Evolutionary conservation across 116 monocot genomes (phyloP).

Genomic region (Papilionanthe hybrid): DNA sequence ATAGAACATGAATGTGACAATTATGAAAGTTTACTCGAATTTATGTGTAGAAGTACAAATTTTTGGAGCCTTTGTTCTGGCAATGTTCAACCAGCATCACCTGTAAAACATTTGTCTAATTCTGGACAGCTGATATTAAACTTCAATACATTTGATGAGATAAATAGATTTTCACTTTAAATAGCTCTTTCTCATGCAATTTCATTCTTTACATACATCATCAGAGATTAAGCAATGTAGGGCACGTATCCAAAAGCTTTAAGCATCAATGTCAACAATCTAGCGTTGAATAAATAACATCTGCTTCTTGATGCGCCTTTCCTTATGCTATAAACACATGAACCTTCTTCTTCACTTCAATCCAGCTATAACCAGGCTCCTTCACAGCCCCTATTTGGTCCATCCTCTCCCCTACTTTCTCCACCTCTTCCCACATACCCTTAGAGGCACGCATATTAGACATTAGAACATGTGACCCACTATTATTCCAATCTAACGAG

Average conservation of each 20-base stretch:
- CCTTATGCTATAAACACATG: constrained; percentile 36
- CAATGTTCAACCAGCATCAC: no score
- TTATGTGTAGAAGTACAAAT: no score
- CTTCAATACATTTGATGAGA: no score
- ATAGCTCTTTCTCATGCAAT: no score
- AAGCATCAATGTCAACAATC: constrained; percentile 18
- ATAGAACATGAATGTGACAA: no score
- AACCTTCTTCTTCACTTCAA: constrained; percentile 30
- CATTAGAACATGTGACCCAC: constrained; percentile 59
- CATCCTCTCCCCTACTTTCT: constrained; percentile 49
- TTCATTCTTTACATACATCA: no score
- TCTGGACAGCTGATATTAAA: no score
- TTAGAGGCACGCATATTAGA: constrained; percentile 74
- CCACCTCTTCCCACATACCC: constrained; percentile 57
- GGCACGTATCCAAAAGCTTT: constrained; percentile 16
- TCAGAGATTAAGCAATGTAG: not conserved
- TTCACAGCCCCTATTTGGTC: constrained; percentile 32
- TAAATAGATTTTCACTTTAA: no score
- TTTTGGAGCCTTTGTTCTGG: no score
- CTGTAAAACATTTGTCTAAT: no score
- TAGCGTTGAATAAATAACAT: constrained; percentile 26
- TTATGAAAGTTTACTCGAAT: no score
- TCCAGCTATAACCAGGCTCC: constrained; percentile 64
- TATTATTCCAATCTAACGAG: constrained; percentile 29
- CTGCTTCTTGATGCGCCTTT: constrained; percentile 16